Conservation (phyloP, 768 basidiomycete species). For the Sporobolomyces pararoseus region DNA sequence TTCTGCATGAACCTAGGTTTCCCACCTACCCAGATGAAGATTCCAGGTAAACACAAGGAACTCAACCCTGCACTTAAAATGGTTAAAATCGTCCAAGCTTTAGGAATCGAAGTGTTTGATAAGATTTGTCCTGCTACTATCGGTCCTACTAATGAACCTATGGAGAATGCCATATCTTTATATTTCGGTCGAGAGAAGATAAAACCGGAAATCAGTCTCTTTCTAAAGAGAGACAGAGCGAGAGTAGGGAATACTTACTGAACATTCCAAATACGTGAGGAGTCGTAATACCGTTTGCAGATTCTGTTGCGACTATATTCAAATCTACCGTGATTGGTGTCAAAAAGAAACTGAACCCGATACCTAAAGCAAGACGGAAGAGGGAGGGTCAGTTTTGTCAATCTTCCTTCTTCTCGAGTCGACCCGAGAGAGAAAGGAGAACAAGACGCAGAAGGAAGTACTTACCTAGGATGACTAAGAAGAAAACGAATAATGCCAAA, state of each 20-base stretch:
- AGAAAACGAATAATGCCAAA: conserved; percentile 32
- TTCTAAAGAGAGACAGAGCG: neutral
- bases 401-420: too few species aligned
- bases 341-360: conserved; percentile 15
- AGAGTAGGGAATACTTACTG: conserved; percentile 8
- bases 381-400: too few species aligned
- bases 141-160: conserved; percentile 14
- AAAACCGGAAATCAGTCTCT: too few species aligned
- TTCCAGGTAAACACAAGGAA: neutral
- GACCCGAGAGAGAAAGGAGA: too few species aligned
- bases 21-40: conserved; percentile 12
- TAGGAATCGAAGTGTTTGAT: neutral
- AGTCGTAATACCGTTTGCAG: neutral
- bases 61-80: neutral
- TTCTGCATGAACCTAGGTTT: neutral
- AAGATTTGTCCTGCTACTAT: conserved; percentile 23
- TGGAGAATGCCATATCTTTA: conserved; percentile 19
- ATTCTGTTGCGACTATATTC: conserved; percentile 9
- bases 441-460: too few species aligned
- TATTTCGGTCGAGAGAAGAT: neutral
- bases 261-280: conserved; percentile 25
- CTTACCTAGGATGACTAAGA: conserved; percentile 28
- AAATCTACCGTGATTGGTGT: conserved; percentile 26
- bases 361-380: neutral
- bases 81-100: conserved; percentile 8